Evolutionary conservation across 2,329 filamentous ascomycete species (phyloP).

Genomic region (Claviceps sp.): DNA sequence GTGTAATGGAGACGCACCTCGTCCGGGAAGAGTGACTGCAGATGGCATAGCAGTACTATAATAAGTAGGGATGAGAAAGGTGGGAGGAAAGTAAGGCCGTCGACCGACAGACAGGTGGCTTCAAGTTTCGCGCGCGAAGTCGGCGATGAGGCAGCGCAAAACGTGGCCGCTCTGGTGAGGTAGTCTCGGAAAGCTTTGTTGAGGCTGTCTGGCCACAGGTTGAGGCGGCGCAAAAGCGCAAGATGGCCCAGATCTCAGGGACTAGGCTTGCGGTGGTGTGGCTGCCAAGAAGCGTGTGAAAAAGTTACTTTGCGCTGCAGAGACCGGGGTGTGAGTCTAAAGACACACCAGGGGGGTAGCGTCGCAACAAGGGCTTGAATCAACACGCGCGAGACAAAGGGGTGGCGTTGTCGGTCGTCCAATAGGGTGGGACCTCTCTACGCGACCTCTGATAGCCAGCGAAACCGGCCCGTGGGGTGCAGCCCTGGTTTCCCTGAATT

Average conservation of each 20-base stretch:
- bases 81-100: neutral
- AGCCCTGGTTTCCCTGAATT: neutral
- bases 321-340: neutral
- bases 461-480: slow-evolving; percentile 12
- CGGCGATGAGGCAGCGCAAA: neutral
- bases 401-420: neutral
- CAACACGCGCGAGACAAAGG: too few species aligned
- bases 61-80: slow-evolving; percentile 4
- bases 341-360: neutral
- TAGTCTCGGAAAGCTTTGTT: neutral
- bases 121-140: neutral
- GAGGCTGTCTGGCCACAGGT: neutral
- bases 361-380: neutral
- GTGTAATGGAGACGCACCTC: slow-evolving; percentile 10
- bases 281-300: neutral
- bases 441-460: slow-evolving; percentile 6
- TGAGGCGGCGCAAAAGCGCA: neutral
- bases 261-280: neutral
- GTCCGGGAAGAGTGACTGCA: slow-evolving; percentile 9
- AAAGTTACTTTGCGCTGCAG: neutral
- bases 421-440: slow-evolving; percentile 3
- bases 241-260: neutral
- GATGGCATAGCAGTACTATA: slow-evolving; percentile 10
- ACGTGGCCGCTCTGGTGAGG: neutral
- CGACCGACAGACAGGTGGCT: neutral